phyloP scores from a whole-genome alignment of 176 grass and related monocot genomes.

The Juncus inflexus region DNA sequence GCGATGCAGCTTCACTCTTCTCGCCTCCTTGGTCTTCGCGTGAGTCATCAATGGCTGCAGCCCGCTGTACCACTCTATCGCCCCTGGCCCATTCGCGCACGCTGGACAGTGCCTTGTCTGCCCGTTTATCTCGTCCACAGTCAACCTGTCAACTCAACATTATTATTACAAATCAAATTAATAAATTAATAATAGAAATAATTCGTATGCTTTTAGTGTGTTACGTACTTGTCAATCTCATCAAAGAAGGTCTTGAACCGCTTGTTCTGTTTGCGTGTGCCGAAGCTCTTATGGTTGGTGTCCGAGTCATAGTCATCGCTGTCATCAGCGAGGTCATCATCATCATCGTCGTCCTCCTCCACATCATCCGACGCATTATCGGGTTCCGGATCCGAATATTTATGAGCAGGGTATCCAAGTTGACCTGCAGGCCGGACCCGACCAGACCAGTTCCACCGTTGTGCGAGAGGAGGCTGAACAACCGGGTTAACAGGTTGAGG shows the following conservation, averaged over 20 bases:
- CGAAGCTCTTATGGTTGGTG: slow-evolving; percentile 49
- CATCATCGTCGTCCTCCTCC: slow-evolving; percentile 33
- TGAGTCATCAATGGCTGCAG: slow-evolving; percentile 59
- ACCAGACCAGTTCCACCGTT: slow-evolving; percentile 54
- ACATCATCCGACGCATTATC: slow-evolving; percentile 28
- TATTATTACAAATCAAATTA: too few species aligned
- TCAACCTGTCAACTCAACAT: slow-evolving; percentile 13
- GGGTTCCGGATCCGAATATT: slow-evolving; percentile 28
- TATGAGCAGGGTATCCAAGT: slow-evolving; percentile 16
- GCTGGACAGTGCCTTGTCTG: slow-evolving; percentile 56
- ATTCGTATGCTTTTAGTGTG: too few species aligned
- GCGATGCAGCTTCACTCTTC: slow-evolving; percentile 58
- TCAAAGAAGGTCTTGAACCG: slow-evolving; percentile 65
- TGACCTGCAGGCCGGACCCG: slow-evolving; percentile 31
- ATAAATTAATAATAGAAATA: too few species aligned
- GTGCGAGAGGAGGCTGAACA: slow-evolving; percentile 36
- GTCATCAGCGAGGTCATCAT: slow-evolving; percentile 41
- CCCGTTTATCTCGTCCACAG: slow-evolving; percentile 49
- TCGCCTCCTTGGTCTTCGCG: slow-evolving; percentile 67
- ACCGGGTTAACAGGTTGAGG: slow-evolving; percentile 26
- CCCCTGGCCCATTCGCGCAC: slow-evolving; percentile 76
- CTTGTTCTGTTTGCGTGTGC: slow-evolving; percentile 49
- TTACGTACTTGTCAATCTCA: slow-evolving; percentile 10
- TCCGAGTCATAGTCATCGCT: slow-evolving; percentile 45
- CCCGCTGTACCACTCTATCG: slow-evolving; percentile 76